These are phyloP conservation scores for Oryza glumipatula DNA, from an alignment of 176 grass and related monocot species.

Conservation along the genomic window DNA sequence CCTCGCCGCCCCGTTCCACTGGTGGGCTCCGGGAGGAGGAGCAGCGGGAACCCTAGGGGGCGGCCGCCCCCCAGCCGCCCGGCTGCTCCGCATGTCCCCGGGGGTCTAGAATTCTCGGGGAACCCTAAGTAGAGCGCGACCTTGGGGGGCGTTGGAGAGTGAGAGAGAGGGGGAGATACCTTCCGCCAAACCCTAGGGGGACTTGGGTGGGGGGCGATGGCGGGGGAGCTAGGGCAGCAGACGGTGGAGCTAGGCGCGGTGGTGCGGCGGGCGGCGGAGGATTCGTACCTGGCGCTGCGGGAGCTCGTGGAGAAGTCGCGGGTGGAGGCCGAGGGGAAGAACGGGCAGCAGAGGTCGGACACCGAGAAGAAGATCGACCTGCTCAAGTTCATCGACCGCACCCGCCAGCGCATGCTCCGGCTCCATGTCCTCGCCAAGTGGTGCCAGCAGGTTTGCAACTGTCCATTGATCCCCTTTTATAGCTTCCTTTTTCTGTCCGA, in stretches of 20 bases:
- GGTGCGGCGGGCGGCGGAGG: slow-evolving; percentile 83
- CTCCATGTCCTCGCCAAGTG: slow-evolving; percentile 98
- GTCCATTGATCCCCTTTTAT: background rate
- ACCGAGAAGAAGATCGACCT: slow-evolving; percentile 98
- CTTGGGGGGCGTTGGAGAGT: background rate
- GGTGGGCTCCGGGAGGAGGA: background rate
- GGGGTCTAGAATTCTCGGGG: background rate
- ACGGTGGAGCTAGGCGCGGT: slow-evolving; percentile 88
- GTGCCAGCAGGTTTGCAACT: slow-evolving; percentile 83
- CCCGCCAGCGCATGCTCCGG: slow-evolving; percentile 96
- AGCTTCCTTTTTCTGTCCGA: background rate
- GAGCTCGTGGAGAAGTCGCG: slow-evolving; percentile 87
- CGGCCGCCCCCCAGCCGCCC: background rate
- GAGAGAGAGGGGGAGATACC: background rate
- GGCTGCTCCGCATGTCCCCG: background rate
- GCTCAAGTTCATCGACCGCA: slow-evolving; percentile 94
- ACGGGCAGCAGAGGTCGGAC: slow-evolving; percentile 70
- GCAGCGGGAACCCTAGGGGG: background rate
- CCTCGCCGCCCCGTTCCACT: background rate
- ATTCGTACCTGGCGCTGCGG: slow-evolving; percentile 94
- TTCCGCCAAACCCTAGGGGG: background rate
- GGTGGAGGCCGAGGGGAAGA: slow-evolving; percentile 63
- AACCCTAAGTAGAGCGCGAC: background rate
- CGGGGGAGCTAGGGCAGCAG: slow-evolving; percentile 83
- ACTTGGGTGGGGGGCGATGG: slow-evolving; percentile 38